phyloP scores from a whole-genome alignment of 129 eudicot species.

The Centrapalus pauciflorus region DNA sequence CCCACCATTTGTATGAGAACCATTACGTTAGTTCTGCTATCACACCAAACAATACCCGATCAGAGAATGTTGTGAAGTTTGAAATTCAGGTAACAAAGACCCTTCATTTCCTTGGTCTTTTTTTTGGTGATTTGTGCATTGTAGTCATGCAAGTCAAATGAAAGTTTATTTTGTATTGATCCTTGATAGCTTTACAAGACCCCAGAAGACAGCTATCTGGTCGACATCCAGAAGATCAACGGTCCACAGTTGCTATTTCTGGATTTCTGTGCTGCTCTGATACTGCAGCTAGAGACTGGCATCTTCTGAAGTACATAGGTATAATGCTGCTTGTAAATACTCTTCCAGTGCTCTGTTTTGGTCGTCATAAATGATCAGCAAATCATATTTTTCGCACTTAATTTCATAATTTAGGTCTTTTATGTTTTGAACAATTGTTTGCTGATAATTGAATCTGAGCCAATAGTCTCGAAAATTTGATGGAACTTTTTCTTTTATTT shows the following conservation, averaged over 20 bases:
- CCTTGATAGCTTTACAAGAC: constrained; percentile 70
- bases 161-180: not conserved
- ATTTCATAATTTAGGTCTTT: not conserved
- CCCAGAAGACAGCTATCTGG: constrained; percentile 55
- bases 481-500: not conserved
- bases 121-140: not conserved
- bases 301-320: constrained; percentile 27
- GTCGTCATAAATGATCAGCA: constrained; percentile 12
- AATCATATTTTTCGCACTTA: not conserved
- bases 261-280: constrained; percentile 56
- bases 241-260: constrained; percentile 70
- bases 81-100: constrained; percentile 64
- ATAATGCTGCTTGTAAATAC: constrained; percentile 30
- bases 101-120: not conserved
- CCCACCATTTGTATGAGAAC: constrained; percentile 21
- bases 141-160: not conserved
- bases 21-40: constrained; percentile 24
- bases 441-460: not conserved
- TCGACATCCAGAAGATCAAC: constrained; percentile 62
- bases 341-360: not conserved
- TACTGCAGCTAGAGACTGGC: constrained; percentile 30
- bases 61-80: constrained; percentile 47
- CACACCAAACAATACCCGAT: constrained; percentile 23
- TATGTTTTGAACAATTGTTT: constrained; percentile 1
- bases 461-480: not conserved